Evolutionary conservation across 1,139 yeast species (phyloP).

Genomic region (Blastobotrys apis): DNA sequence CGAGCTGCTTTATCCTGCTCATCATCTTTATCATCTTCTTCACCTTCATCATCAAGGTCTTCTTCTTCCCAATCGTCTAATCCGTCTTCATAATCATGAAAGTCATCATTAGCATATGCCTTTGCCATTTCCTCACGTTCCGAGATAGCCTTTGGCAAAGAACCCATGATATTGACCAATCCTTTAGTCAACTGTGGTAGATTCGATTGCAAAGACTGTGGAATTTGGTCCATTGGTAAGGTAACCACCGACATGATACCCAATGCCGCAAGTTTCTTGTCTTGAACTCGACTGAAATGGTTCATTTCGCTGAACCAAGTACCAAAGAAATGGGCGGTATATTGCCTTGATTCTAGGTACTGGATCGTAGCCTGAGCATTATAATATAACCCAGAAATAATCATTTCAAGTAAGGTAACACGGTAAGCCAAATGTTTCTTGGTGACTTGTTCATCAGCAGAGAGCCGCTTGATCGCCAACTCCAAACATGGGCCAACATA

Average conservation of each 20-base stretch:
- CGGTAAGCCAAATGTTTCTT: slow-evolving; percentile 43
- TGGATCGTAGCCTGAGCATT: slow-evolving; percentile 54
- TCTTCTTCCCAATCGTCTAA: slow-evolving; percentile 39
- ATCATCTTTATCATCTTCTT: slow-evolving; percentile 39
- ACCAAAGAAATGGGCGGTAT: slow-evolving; percentile 51
- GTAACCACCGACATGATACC: slow-evolving; percentile 54
- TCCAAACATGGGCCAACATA: slow-evolving; percentile 44
- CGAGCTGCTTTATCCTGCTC: slow-evolving; percentile 41
- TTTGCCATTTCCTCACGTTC: slow-evolving; percentile 60
- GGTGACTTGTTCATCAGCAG: slow-evolving; percentile 23
- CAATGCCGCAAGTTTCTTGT: slow-evolving; percentile 67
- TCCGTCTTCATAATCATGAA: slow-evolving; percentile 35
- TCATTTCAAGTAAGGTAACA: slow-evolving; percentile 59
- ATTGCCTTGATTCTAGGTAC: slow-evolving; percentile 46
- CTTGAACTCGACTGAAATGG: slow-evolving; percentile 67
- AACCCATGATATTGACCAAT: slow-evolving; percentile 48
- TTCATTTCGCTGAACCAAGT: slow-evolving; percentile 64
- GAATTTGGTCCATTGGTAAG: slow-evolving; percentile 40
- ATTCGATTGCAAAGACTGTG: slow-evolving; percentile 30
- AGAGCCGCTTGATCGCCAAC: slow-evolving; percentile 29
- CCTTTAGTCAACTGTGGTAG: slow-evolving; percentile 45
- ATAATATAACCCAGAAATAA: slow-evolving; percentile 62
- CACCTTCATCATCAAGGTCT: slow-evolving; percentile 43
- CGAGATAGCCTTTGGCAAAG: slow-evolving; percentile 67
- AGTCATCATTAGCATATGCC: slow-evolving; percentile 43